Conservation (phyloP, 306 rosid genomes). For the Sechiopsis laciniata region DNA sequence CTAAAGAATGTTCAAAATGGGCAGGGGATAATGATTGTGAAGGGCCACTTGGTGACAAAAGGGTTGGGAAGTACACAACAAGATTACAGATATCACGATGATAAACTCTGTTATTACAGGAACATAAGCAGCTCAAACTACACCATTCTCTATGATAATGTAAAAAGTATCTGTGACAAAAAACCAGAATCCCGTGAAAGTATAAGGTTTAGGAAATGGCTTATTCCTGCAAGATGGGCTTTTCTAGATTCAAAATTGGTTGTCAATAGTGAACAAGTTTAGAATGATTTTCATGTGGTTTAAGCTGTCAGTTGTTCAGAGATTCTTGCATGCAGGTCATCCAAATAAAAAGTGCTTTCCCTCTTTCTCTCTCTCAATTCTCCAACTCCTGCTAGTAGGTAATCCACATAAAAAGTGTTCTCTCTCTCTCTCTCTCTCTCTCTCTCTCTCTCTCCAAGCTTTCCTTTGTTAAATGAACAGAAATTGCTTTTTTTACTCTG, state of each 20-base stretch:
- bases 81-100: slow-evolving; percentile 45
- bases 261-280: background rate
- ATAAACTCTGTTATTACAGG: slow-evolving; percentile 51
- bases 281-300: slow-evolving; percentile 14
- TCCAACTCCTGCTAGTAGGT: slow-evolving; percentile 17
- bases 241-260: slow-evolving; percentile 25
- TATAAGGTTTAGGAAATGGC: slow-evolving; percentile 27
- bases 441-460: background rate
- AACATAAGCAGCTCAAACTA: slow-evolving; percentile 69
- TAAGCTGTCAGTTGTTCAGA: slow-evolving; percentile 12
- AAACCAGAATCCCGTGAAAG: slow-evolving; percentile 18
- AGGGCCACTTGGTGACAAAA: slow-evolving; percentile 41
- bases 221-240: slow-evolving; percentile 28
- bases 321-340: slow-evolving; percentile 14
- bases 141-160: slow-evolving; percentile 62
- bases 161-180: slow-evolving; percentile 35
- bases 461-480: background rate
- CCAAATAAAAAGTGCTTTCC: slow-evolving; percentile 20
- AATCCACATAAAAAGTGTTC: slow-evolving; percentile 17
- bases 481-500: background rate
- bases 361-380: background rate
- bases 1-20: slow-evolving; percentile 63
- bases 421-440: background rate
- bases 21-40: slow-evolving; percentile 49
- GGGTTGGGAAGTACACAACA: slow-evolving; percentile 68